These are phyloP conservation scores for Porodaedalea pini DNA, from an alignment of 1,284 basidiomycete species.

Conservation along the genomic window DNA sequence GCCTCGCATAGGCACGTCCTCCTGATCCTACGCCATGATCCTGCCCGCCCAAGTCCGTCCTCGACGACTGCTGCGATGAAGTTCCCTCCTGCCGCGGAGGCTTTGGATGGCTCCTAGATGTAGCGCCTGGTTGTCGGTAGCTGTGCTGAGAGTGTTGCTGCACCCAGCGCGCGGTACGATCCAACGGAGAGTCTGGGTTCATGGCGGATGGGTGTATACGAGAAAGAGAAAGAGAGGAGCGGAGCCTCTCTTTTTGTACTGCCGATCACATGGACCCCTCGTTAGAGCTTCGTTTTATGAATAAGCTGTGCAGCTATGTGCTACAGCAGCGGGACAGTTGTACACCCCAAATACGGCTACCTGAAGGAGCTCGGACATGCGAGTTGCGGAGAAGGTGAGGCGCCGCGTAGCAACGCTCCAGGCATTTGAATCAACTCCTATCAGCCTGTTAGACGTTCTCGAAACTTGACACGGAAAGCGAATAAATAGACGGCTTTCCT, in stretches of 20 bases:
- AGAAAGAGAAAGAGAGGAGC: neutral
- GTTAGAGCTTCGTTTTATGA: conserved; percentile 14
- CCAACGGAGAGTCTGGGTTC: conserved; percentile 15
- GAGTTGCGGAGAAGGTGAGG: conserved; percentile 8
- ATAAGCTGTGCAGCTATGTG: conserved; percentile 10
- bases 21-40: conserved; percentile 17
- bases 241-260: conserved; percentile 14
- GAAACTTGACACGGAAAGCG: neutral
- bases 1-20: conserved; percentile 12
- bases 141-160: conserved; percentile 11
- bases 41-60: conserved; percentile 16
- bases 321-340: conserved; percentile 9
- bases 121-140: neutral
- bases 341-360: conserved; percentile 11
- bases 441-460: conserved; percentile 1
- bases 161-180: conserved; percentile 21
- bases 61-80: conserved; percentile 19
- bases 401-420: conserved; percentile 16
- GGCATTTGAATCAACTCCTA: conserved; percentile 8
- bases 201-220: conserved; percentile 4
- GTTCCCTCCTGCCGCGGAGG: conserved; percentile 8
- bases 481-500: conserved; percentile 7
- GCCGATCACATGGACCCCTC: conserved; percentile 16
- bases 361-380: conserved; percentile 8
- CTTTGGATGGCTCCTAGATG: conserved; percentile 6